These are phyloP conservation scores for Rhizopogon vinicolor DNA, from an alignment of 768 basidiomycete genomes.

Conservation along the genomic window DNA sequence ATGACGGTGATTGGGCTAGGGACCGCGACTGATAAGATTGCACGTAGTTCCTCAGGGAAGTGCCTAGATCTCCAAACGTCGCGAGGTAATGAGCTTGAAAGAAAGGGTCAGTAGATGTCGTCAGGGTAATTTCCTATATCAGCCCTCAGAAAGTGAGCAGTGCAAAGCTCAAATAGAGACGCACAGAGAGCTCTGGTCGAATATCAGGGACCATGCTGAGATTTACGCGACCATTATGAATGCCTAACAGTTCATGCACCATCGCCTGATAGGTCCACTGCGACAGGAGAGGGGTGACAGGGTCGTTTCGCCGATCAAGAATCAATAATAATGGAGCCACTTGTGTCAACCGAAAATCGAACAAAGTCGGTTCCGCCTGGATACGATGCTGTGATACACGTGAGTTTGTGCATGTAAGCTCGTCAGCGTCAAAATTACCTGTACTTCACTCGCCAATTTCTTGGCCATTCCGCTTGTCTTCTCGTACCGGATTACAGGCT, in stretches of 20 bases:
- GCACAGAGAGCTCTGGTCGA: slow-evolving; percentile 76
- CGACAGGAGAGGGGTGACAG: slow-evolving; percentile 90
- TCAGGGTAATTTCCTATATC: slow-evolving; percentile 86
- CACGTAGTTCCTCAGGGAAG: slow-evolving; percentile 87
- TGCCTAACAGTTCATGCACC: slow-evolving; percentile 94
- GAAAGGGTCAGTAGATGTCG: slow-evolving; percentile 88
- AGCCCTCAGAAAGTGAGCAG: slow-evolving; percentile 4
- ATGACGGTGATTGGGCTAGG: slow-evolving; percentile 65
- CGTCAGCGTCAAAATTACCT: slow-evolving; percentile 42
- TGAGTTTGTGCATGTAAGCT: background rate
- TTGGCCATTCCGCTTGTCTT: slow-evolving; percentile 90
- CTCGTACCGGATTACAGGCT: slow-evolving; percentile 91
- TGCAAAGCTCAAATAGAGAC: slow-evolving; percentile 2
- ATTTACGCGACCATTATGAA: slow-evolving; percentile 91
- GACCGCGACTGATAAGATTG: slow-evolving; percentile 87
- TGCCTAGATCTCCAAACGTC: slow-evolving; percentile 96
- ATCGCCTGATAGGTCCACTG: slow-evolving; percentile 99
- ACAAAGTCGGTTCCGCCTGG: slow-evolving; percentile 75
- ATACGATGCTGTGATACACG: slow-evolving; percentile 59
- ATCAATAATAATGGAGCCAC: slow-evolving; percentile 87
- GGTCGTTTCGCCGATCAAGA: slow-evolving; percentile 93
- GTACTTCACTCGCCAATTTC: slow-evolving; percentile 82
- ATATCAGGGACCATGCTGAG: slow-evolving; percentile 82
- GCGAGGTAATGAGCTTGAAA: slow-evolving; percentile 87
- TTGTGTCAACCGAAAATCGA: slow-evolving; percentile 89